These are phyloP conservation scores for Diplodia sapinea DNA, from an alignment of 2,329 filamentous ascomycete species.

Conservation along the genomic window DNA sequence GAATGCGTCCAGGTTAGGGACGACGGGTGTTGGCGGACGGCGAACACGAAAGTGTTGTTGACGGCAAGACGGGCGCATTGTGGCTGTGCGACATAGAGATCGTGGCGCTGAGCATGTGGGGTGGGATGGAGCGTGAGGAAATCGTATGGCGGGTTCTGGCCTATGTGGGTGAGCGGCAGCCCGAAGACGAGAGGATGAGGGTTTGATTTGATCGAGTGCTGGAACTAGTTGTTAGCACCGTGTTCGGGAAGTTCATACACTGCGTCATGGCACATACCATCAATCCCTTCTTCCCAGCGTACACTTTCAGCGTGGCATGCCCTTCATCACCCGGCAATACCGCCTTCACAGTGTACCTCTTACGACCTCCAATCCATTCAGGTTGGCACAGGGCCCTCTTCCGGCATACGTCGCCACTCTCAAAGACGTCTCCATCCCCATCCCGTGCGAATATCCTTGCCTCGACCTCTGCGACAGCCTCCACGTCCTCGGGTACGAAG, in stretches of 20 bases:
- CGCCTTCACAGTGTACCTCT: slow-evolving; percentile 92
- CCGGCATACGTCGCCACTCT: slow-evolving; percentile 83
- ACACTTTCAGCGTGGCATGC: slow-evolving; percentile 84
- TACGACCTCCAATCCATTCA: slow-evolving; percentile 85
- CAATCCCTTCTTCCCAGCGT: slow-evolving; percentile 89
- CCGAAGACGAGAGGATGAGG: slow-evolving; percentile 89
- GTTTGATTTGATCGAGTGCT: slow-evolving; percentile 92
- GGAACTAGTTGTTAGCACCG: slow-evolving; percentile 24
- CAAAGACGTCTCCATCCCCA: slow-evolving; percentile 87
- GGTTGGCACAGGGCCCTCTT: slow-evolving; percentile 90
- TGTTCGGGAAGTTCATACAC: not conserved
- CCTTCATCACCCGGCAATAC: slow-evolving; percentile 91
- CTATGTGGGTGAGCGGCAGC: slow-evolving; percentile 86
- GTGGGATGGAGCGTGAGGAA: slow-evolving; percentile 94
- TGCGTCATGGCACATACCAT: slow-evolving; percentile 62
- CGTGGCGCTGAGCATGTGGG: slow-evolving; percentile 94
- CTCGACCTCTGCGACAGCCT: slow-evolving; percentile 91
- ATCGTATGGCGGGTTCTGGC: slow-evolving; percentile 92
- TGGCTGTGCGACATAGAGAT: slow-evolving; percentile 95
- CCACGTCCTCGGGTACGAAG: slow-evolving; percentile 85
- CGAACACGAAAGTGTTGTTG: slow-evolving; percentile 98
- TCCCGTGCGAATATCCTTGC: slow-evolving; percentile 80
- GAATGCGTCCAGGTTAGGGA: slow-evolving; percentile 52
- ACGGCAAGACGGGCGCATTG: slow-evolving; percentile 87
- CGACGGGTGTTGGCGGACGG: slow-evolving; percentile 88